A percentile compares a stretch with the other conserved stretches of the same genome.
phyloP scores from a whole-genome alignment of 2,329 filamentous ascomycete genomes.

The Monilinia fructicola region DNA sequence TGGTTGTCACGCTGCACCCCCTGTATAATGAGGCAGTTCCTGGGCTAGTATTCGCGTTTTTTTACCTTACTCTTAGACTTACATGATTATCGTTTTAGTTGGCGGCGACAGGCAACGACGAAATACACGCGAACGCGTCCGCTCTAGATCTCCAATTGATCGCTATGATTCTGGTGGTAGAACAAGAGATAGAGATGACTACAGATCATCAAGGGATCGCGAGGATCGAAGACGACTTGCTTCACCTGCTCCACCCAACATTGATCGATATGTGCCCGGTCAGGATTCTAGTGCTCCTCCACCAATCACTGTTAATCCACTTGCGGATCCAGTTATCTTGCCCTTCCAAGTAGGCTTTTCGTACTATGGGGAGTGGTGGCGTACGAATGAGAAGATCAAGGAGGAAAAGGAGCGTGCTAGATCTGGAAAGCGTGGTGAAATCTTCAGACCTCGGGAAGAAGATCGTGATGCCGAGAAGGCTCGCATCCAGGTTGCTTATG shows the following conservation, averaged over 20 bases:
- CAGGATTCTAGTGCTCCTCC: conserved; percentile 54
- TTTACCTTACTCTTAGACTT: conserved; percentile 28
- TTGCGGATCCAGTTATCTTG: conserved; percentile 69
- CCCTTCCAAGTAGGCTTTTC: conserved; percentile 83
- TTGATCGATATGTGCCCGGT: conserved; percentile 82
- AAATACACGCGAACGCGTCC: conserved; percentile 58
- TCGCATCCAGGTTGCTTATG: conserved; percentile 70
- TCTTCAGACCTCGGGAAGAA: conserved; percentile 66
- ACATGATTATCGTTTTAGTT: conserved; percentile 43
- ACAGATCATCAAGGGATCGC: conserved; percentile 51
- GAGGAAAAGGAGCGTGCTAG: conserved; percentile 73
- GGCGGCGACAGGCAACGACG: conserved; percentile 52
- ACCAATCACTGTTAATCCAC: conserved; percentile 60
- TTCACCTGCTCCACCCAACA: conserved; percentile 63
- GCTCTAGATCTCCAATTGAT: conserved; percentile 69
- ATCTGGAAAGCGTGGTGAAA: conserved; percentile 66
- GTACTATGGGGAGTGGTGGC: conserved; percentile 86
- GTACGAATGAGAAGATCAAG: conserved; percentile 77
- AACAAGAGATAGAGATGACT: conserved; percentile 60
- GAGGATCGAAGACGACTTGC: conserved; percentile 60
- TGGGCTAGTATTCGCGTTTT: conserved; percentile 26
- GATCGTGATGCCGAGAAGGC: conserved; percentile 77
- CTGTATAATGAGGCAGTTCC: conserved; percentile 1
- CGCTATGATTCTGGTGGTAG: conserved; percentile 72
- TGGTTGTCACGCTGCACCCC: background rate